A percentile compares a stretch with the other conserved stretches of the same genome.
Conservation (phyloP, 1,139 yeast genomes). For the Candida glucosophila region DNA sequence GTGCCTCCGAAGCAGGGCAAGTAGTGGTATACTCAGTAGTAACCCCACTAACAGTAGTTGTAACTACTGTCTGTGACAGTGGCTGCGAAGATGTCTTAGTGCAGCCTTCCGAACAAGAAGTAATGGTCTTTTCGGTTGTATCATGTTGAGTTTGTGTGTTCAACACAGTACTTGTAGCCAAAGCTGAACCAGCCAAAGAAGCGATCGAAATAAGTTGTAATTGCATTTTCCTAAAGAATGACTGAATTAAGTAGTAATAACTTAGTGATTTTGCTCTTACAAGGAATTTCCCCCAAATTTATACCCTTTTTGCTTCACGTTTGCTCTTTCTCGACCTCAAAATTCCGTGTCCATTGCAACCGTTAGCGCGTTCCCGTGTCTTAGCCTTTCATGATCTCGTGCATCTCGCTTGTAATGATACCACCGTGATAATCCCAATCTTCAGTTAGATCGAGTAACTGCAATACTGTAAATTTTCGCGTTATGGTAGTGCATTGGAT, state of each 20-base stretch:
- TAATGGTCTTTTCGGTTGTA: constrained; percentile 34
- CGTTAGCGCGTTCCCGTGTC: constrained; percentile 2
- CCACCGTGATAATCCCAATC: too few relatives aligned
- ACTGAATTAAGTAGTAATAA: constrained; percentile 6
- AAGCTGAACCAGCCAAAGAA: constrained; percentile 15
- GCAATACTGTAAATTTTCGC: too few relatives aligned
- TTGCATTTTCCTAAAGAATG: constrained; percentile 16
- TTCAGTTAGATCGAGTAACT: too few relatives aligned
- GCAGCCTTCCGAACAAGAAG: constrained; percentile 33
- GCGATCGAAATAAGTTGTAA: constrained; percentile 23
- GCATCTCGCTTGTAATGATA: too few relatives aligned
- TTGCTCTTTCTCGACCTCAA: constrained; percentile 1
- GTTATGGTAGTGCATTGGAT: too few relatives aligned
- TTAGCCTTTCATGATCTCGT: not conserved
- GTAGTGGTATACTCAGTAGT: constrained; percentile 40
- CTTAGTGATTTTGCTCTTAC: constrained; percentile 1
- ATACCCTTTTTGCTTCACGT: constrained; percentile 4
- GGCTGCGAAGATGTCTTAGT: too few relatives aligned
- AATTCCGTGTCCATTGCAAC: constrained; percentile 1
- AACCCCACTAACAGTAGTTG: constrained; percentile 34
- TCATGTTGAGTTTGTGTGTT: constrained; percentile 24
- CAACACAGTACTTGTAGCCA: constrained; percentile 5
- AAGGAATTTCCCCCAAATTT: constrained; percentile 6
- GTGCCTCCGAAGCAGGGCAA: constrained; percentile 29
- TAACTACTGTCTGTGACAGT: too few relatives aligned